These are phyloP conservation scores for maize (Zea mays) DNA, from an alignment of 176 grass and related monocot genomes.

Conservation along the genomic window DNA sequence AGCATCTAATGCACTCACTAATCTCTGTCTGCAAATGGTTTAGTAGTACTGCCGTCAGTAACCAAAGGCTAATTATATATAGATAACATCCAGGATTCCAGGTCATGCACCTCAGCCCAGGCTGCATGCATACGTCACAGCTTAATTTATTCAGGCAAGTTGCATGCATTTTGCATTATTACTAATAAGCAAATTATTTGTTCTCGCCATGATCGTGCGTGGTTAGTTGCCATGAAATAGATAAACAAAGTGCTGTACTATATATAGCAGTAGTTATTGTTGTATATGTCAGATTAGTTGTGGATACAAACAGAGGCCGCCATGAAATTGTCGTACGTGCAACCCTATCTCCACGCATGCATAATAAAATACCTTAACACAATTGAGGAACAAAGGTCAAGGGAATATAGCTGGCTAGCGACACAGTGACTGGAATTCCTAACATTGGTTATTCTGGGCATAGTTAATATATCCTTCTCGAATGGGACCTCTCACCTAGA, in stretches of 20 bases:
- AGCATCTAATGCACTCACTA: slow-evolving; percentile 16
- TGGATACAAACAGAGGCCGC: slow-evolving; percentile 38
- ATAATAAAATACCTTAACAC: slow-evolving; percentile 16
- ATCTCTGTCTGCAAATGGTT: background rate
- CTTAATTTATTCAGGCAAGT: slow-evolving; percentile 12
- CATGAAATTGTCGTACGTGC: slow-evolving; percentile 44
- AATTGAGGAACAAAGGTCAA: slow-evolving; percentile 7
- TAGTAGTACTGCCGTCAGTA: background rate
- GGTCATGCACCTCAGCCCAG: slow-evolving; percentile 13
- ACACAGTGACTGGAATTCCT: background rate
- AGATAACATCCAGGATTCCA: background rate
- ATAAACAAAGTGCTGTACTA: background rate
- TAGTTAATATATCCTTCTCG: background rate
- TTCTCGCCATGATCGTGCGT: background rate
- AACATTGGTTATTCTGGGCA: background rate
- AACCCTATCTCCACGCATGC: slow-evolving; percentile 22
- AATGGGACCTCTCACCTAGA: background rate
- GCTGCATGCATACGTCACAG: slow-evolving; percentile 13
- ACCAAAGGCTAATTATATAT: background rate
- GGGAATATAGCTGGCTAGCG: slow-evolving; percentile 2
- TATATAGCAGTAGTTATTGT: background rate
- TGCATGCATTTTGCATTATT: background rate
- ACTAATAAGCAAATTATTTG: background rate
- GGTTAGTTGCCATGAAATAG: slow-evolving; percentile 14
- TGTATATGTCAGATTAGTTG: slow-evolving; percentile 1